Evolutionary conservation across 2,329 filamentous ascomycete species (phyloP), one percentile per base, ranked within the genome.

Genomic region (Colletotrichum truncatum): DNA sequence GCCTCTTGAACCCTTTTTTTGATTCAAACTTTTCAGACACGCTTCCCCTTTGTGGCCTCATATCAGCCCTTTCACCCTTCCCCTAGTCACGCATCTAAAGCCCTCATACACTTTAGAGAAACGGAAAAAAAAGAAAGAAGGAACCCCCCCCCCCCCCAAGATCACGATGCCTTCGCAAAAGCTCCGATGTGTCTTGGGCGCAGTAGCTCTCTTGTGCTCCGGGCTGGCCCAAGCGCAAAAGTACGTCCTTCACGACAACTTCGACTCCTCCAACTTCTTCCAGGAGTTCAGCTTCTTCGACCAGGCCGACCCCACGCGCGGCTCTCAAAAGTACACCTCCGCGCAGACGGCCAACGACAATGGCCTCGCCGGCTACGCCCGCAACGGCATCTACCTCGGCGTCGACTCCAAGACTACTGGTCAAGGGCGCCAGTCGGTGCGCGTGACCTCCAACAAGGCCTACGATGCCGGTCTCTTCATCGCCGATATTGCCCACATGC

Each of bases 401-500:
- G 89, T 91, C 39, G 92, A 94, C 76, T 78, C 84, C 73, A 83
- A 76, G 58, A 91, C 88, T 26, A 84, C 85, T 1, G 71, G 79
- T 26, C 80, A 78, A 3, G 92, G 93, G 34, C 91, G 93, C 41
- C 80, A 82, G 49, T 94, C 91, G 23, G 88, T 93, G 30, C 89
- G 93, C 16, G 78, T 97, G 12, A 81, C 85, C 32, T 92, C 90
- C 72, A 89, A 86, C 67, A 86, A 88, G 69, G 77, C 84, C 16
- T 95, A 91, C 78, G 89, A 84, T 39, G 84, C 87, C 68, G 92
- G 90, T 11, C 85, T 95, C 57, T 87, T 94, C 75, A 82, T 94
- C 45, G 82, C 91, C 58, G 92, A 95, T 73, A 86, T 94, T 63
- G 83, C 81, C 9, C 92, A 94, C 75, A 93, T 94, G 88, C 92